phyloP scores from a whole-genome alignment of 2,329 filamentous ascomycete genomes.

The Talaromyces sp. region DNA sequence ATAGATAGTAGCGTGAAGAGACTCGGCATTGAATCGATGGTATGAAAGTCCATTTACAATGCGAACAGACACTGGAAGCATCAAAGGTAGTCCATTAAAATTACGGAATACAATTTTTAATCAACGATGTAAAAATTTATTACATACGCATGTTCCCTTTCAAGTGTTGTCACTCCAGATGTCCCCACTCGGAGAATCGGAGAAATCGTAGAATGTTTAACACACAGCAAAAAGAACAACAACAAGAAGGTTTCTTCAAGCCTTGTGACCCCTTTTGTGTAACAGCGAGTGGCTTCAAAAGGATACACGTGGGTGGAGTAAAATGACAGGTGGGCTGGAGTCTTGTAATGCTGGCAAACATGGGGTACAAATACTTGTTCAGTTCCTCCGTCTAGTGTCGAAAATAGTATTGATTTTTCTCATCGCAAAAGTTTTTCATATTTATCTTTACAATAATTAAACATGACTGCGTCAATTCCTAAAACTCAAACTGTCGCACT shows the following conservation, averaged over 20 bases:
- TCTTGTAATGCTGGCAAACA: not conserved
- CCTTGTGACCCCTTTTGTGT: not conserved
- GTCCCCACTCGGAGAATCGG: not conserved
- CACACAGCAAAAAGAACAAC: not conserved
- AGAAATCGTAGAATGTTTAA: not conserved
- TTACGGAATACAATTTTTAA: not conserved
- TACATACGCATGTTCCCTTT: too few relatives aligned
- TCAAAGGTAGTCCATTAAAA: not conserved
- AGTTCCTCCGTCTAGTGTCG: not conserved
- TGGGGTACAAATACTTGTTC: not conserved
- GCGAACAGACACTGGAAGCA: not conserved
- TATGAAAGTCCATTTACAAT: too few relatives aligned
- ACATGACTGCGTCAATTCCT: slow-evolving; percentile 10
- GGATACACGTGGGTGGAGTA: not conserved
- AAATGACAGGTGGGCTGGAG: not conserved
- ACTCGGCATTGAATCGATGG: not conserved
- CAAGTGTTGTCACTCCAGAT: too few relatives aligned
- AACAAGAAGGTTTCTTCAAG: not conserved
- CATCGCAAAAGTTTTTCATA: not conserved
- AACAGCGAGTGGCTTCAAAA: not conserved
- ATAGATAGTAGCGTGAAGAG: too few relatives aligned
- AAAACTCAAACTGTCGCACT: slow-evolving; percentile 35
- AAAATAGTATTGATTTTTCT: not conserved
- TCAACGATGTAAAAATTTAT: too few relatives aligned
- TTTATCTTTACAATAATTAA: not conserved